Conservation (phyloP, 1,139 yeast species). For the Blastobotrys buckinghamii region DNA sequence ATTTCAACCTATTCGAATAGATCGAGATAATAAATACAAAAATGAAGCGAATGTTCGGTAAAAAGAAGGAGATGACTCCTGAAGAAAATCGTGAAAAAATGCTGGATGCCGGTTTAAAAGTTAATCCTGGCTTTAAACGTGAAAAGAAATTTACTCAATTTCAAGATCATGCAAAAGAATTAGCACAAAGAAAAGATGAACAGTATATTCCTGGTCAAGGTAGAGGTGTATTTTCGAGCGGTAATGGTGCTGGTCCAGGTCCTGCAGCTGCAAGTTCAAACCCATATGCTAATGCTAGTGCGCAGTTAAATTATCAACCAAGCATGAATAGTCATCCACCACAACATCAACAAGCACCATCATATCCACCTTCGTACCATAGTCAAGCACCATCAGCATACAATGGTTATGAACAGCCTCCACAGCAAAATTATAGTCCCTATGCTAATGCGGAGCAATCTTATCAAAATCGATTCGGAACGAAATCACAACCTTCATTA, state of each 20-base stretch:
- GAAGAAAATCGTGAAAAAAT: slow-evolving; percentile 31
- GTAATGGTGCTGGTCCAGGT: slow-evolving; percentile 28
- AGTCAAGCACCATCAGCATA: slow-evolving; percentile 3
- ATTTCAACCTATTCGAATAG: too few species aligned
- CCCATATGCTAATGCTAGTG: slow-evolving; percentile 37
- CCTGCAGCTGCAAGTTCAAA: slow-evolving; percentile 21
- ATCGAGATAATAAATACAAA: not conserved
- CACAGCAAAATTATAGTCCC: slow-evolving; percentile 13
- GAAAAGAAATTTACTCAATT: slow-evolving; percentile 33
- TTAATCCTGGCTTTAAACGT: slow-evolving; percentile 22
- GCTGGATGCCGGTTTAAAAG: slow-evolving; percentile 27
- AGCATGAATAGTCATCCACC: slow-evolving; percentile 4
- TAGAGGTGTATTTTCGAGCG: slow-evolving; percentile 13
- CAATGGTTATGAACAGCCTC: not conserved
- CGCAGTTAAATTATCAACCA: slow-evolving; percentile 13
- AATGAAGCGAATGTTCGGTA: slow-evolving; percentile 33
- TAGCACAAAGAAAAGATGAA: slow-evolving; percentile 15
- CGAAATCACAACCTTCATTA: slow-evolving; percentile 11
- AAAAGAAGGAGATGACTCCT: slow-evolving; percentile 33
- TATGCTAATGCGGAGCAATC: slow-evolving; percentile 26
- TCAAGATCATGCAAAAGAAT: slow-evolving; percentile 30
- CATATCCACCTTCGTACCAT: slow-evolving; percentile 13
- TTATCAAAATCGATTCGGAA: slow-evolving; percentile 23
- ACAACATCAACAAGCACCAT: too few species aligned
- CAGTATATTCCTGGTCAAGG: slow-evolving; percentile 8